Percentiles rank a stretch among this genome's conserved stretches.
Evolutionary conservation across 1,284 basidiomycete species (phyloP).

Genomic region (Fomitopsis pinicola): DNA sequence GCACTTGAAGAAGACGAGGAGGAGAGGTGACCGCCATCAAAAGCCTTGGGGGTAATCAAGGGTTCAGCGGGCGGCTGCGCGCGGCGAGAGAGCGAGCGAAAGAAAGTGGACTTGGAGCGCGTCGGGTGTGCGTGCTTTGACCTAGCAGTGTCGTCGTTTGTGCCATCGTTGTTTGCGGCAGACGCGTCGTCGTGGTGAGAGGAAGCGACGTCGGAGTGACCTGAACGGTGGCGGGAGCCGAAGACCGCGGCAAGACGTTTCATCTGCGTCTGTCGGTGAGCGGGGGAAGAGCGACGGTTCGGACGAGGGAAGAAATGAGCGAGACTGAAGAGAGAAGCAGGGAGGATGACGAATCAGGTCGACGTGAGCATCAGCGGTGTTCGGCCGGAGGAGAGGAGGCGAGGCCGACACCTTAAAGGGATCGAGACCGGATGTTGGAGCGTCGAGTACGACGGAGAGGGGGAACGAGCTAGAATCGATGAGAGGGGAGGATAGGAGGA

Average conservation of each 20-base stretch:
- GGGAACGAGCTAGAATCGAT: not conserved
- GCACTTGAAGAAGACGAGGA: constrained; percentile 59
- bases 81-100: constrained; percentile 28
- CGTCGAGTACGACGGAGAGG: not conserved
- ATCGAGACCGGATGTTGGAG: not conserved
- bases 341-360: constrained; percentile 5
- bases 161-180: constrained; percentile 5
- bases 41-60: constrained; percentile 11
- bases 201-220: constrained; percentile 37
- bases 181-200: constrained; percentile 17
- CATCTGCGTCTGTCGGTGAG: constrained; percentile 31
- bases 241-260: constrained; percentile 55
- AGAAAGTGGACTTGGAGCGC: constrained; percentile 26
- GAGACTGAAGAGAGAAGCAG: constrained; percentile 6
- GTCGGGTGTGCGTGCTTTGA: constrained; percentile 5
- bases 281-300: constrained; percentile 10
- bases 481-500: not conserved
- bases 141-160: constrained; percentile 6
- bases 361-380: not conserved
- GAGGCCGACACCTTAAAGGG: not conserved
- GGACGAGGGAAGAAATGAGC: constrained; percentile 9
- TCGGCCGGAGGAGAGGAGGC: not conserved
- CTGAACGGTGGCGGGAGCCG: constrained; percentile 40
- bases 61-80: constrained; percentile 15
- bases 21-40: constrained; percentile 26